Conservation (phyloP, 495 filamentous ascomycete genomes). For the Ascobolus immersus region DNA sequence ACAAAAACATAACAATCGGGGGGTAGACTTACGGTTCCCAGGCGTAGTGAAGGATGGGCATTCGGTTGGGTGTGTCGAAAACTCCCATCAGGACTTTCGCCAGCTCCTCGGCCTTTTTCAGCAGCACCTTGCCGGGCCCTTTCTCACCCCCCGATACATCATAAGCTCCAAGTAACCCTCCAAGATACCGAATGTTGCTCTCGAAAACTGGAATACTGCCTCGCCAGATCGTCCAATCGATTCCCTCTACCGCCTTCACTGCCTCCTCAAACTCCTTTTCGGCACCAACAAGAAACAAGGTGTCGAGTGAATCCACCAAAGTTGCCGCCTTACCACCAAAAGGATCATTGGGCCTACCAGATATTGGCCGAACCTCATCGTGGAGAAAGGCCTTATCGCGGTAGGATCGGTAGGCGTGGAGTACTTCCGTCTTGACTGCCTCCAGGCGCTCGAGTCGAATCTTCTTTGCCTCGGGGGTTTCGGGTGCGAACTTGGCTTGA, state of each 20-base stretch:
- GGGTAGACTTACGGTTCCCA: slow-evolving; percentile 16
- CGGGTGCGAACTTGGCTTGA: too few relatives aligned
- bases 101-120: slow-evolving; percentile 72
- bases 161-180: slow-evolving; percentile 58
- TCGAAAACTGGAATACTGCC: slow-evolving; percentile 52
- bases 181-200: slow-evolving; percentile 68
- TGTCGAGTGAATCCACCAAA: slow-evolving; percentile 72
- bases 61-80: slow-evolving; percentile 91
- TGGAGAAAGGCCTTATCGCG: slow-evolving; percentile 48
- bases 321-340: slow-evolving; percentile 94
- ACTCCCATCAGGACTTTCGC: slow-evolving; percentile 71
- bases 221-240: slow-evolving; percentile 63
- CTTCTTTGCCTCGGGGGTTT: too few relatives aligned
- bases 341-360: slow-evolving; percentile 34
- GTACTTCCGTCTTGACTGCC: too few relatives aligned
- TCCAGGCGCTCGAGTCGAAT: too few relatives aligned
- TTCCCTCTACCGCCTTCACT: slow-evolving; percentile 43
- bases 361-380: slow-evolving; percentile 50
- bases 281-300: slow-evolving; percentile 90
- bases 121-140: slow-evolving; percentile 28
- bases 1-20: too few relatives aligned
- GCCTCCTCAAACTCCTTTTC: slow-evolving; percentile 76
- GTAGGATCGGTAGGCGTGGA: too few relatives aligned
- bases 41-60: slow-evolving; percentile 68
- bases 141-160: slow-evolving; percentile 53